phyloP scores from a whole-genome alignment of 305 asterid species.

The Salvia sclarea region DNA sequence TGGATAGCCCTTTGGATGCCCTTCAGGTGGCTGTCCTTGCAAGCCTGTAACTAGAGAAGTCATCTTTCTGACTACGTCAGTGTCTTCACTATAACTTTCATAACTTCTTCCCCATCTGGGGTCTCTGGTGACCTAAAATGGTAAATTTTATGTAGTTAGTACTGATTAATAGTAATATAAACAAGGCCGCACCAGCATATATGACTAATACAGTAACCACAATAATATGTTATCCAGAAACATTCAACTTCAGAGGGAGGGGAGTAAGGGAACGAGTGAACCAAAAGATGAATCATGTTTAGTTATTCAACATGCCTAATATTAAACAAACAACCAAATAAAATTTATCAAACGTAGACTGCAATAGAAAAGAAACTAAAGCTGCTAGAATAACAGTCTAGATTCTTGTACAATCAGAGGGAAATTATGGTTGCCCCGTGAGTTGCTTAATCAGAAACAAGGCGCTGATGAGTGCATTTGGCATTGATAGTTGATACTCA shows the following conservation, averaged over 20 bases:
- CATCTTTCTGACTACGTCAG: conserved; percentile 78
- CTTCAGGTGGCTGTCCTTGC: conserved; percentile 93
- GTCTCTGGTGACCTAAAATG: conserved; percentile 73
- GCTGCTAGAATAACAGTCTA: not conserved
- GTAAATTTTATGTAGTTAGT: conserved; percentile 28
- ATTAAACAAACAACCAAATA: not conserved
- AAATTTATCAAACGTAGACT: not conserved
- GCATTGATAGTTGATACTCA: too few relatives aligned
- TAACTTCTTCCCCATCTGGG: conserved; percentile 99
- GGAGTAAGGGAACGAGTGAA: not conserved
- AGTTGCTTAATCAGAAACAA: too few relatives aligned
- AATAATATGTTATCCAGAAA: not conserved
- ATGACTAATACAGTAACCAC: conserved; percentile 7
- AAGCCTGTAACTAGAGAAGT: conserved; percentile 73
- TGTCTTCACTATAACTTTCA: conserved; percentile 85
- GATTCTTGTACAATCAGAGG: too few relatives aligned
- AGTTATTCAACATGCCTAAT: not conserved
- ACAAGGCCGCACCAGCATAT: conserved; percentile 6
- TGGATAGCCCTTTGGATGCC: conserved; percentile 83
- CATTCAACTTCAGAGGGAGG: not conserved
- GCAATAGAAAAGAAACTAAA: not conserved
- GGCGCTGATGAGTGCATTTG: too few relatives aligned
- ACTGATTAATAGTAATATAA: conserved; percentile 1
- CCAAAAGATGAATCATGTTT: not conserved
- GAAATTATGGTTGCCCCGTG: too few relatives aligned